Evolutionary conservation across 2,329 filamentous ascomycete genomes (phyloP).

Genomic region (Neofusicoccum parvum): DNA sequence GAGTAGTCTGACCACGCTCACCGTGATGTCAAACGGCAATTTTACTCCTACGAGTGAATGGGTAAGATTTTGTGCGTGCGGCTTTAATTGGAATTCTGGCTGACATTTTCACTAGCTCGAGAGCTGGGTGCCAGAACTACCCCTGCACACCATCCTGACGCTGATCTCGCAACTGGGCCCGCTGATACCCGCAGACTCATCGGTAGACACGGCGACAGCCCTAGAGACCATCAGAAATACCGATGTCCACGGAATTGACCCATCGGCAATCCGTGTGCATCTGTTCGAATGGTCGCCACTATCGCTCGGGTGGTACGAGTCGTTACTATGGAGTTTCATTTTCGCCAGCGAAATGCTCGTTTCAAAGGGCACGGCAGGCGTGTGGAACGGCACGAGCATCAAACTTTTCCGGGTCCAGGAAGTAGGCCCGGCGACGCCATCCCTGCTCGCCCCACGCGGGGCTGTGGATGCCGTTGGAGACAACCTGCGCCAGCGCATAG

Average conservation of each 20-base stretch:
- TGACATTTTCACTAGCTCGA: slow-evolving; percentile 65
- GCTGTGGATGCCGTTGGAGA: slow-evolving; percentile 92
- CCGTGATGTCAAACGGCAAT: slow-evolving; percentile 57
- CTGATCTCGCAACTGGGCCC: slow-evolving; percentile 66
- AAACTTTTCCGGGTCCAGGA: slow-evolving; percentile 89
- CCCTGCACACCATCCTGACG: slow-evolving; percentile 81
- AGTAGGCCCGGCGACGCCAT: slow-evolving; percentile 76
- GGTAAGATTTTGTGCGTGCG: slow-evolving; percentile 45
- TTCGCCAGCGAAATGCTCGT: slow-evolving; percentile 90
- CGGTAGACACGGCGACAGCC: slow-evolving; percentile 40
- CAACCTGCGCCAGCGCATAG: slow-evolving; percentile 84
- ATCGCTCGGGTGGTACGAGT: slow-evolving; percentile 93
- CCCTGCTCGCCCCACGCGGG: slow-evolving; percentile 79
- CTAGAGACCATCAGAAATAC: slow-evolving; percentile 59
- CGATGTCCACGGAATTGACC: slow-evolving; percentile 71
- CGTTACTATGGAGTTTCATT: slow-evolving; percentile 88
- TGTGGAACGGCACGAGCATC: slow-evolving; percentile 91
- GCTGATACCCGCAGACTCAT: slow-evolving; percentile 52
- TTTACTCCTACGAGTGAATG: slow-evolving; percentile 82
- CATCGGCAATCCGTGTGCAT: slow-evolving; percentile 74
- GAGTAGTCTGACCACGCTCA: slow-evolving; percentile 62
- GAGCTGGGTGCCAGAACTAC: slow-evolving; percentile 87
- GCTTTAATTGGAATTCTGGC: not conserved
- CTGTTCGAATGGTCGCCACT: slow-evolving; percentile 93
- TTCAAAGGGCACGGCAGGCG: slow-evolving; percentile 81